phyloP scores from a whole-genome alignment of 2,329 filamentous ascomycete species.

The Ceratocystis cubensis region DNA sequence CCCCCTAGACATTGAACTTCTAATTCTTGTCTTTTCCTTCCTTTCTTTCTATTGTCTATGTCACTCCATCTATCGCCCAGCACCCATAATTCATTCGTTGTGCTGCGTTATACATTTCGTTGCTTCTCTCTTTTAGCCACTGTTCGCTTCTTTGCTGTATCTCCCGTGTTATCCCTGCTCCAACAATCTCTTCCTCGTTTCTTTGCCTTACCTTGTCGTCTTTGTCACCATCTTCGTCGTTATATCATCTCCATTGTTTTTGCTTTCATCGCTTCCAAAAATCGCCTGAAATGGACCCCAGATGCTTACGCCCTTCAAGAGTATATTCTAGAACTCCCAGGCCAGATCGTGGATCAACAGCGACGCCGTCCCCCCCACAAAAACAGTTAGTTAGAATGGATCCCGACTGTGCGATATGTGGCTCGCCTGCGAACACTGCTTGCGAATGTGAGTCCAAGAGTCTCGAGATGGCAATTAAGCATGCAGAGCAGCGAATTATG shows the following conservation, averaged over 20 bases:
- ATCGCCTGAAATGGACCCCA: conserved; percentile 25
- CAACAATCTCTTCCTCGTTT: neutral
- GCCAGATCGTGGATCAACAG: conserved; percentile 11
- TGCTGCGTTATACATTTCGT: neutral
- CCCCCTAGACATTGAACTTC: neutral
- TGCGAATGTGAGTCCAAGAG: conserved; percentile 57
- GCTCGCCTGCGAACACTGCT: conserved; percentile 42
- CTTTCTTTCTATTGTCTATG: neutral
- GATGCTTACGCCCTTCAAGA: conserved; percentile 12
- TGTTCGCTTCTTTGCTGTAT: neutral
- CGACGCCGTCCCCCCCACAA: conserved; percentile 19
- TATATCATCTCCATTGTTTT: conserved; percentile 12
- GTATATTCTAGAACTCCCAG: conserved; percentile 6
- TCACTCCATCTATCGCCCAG: neutral
- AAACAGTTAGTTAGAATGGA: conserved; percentile 47
- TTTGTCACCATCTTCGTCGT: conserved; percentile 16
- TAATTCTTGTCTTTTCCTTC: neutral
- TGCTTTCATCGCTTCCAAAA: too few relatives aligned
- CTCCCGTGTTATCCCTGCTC: neutral
- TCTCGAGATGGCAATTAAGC: conserved; percentile 48
- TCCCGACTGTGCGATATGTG: conserved; percentile 56
- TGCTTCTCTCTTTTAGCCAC: neutral
- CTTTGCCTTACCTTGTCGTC: neutral
- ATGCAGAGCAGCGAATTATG: conserved; percentile 54
- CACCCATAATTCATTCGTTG: neutral